Evolutionary conservation across 2,329 filamentous ascomycete species (phyloP), one percentile per base, ranked within the genome.

Genomic region (Paramyrothecium sp.): DNA sequence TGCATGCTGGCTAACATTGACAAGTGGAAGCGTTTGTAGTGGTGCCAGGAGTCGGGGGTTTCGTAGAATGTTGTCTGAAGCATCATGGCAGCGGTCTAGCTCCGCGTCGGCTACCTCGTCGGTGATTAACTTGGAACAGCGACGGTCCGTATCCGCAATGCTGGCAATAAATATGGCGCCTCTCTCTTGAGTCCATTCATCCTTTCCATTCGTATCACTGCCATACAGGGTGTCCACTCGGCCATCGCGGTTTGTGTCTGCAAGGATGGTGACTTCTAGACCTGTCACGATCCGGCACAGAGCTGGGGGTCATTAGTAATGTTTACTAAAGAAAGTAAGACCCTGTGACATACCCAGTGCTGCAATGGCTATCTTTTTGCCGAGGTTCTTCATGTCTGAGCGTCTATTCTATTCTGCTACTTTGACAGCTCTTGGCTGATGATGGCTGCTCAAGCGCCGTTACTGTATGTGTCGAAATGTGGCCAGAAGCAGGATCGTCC

Each of bases 181-280:
- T 2, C 55, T 56, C 0, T 51, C 22, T 1, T 54, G 7, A 0
- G 67, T 67, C 69, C 69, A 71, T 0, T 38, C 30, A 0, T 56
- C 30, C 57, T 71, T 75, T 21, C 47, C 47, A 19, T 19, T 21
- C 2, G 53, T 46, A 34, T 74, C 68, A 10, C 26, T 30, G 26
- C 51, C 26, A 30, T 30, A 10, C 26, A 30, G 10, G 26, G 26
- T 30, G 57, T 74, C 70, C 46, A 75, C 61, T 1, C 54, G 49
- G 10, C 73, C 73, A 47, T 75, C 73, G 2, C 73, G 70, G 54
- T 76, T 74, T 11, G 66, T 73, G 57, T 76, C 73, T 20, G 73
- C 73, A 8, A 62, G 60, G 3, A 70, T 70, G 10, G 60, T 47
- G 7, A 54, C 58, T 51, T 22, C 26, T 8, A 51, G 49, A 30